Percentiles rank a stretch among this genome's conserved stretches.
Evolutionary conservation across 2,329 filamentous ascomycete species (phyloP).

Genomic region (Diaporthe vexans): DNA sequence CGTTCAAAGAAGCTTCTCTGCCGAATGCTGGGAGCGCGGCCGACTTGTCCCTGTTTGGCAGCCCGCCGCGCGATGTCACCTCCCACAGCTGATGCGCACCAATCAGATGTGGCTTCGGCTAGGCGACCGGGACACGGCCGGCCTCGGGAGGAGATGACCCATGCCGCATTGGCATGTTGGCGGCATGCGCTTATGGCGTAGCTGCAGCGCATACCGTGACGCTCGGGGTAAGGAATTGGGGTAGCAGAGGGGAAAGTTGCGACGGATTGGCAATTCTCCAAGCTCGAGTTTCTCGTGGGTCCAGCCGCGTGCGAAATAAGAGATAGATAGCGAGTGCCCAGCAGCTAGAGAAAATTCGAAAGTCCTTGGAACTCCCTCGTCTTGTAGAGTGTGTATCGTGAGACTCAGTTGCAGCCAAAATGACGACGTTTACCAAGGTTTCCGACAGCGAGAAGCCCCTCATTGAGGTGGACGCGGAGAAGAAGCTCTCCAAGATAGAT

Average conservation of each 20-base stretch:
- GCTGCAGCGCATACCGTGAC: constrained; percentile 12
- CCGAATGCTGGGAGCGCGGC: not conserved
- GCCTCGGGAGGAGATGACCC: constrained; percentile 35
- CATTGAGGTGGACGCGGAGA: constrained; percentile 75
- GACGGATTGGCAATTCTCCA: not conserved
- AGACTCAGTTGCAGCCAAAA: constrained; percentile 51
- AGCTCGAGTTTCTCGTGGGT: constrained; percentile 14
- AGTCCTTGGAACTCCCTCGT: not conserved
- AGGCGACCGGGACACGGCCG: constrained; percentile 13
- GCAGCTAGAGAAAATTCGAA: constrained; percentile 1
- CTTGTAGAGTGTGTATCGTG: not conserved
- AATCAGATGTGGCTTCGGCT: constrained; percentile 35
- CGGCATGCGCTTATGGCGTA: not conserved
- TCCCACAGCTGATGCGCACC: constrained; percentile 37
- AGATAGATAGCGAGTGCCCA: constrained; percentile 26
- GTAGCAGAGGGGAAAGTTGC: constrained; percentile 23
- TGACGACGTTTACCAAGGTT: constrained; percentile 82
- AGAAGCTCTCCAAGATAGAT: constrained; percentile 80
- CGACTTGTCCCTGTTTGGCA: constrained; percentile 2
- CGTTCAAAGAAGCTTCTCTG: constrained; percentile 4
- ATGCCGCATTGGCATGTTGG: constrained; percentile 26
- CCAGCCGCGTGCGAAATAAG: constrained; percentile 27
- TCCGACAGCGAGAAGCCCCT: constrained; percentile 70
- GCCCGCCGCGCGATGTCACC: constrained; percentile 31
- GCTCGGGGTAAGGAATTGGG: constrained; percentile 34